Conservation (phyloP, 129 eudicot species). For the Pittosporum tobira region DNA sequence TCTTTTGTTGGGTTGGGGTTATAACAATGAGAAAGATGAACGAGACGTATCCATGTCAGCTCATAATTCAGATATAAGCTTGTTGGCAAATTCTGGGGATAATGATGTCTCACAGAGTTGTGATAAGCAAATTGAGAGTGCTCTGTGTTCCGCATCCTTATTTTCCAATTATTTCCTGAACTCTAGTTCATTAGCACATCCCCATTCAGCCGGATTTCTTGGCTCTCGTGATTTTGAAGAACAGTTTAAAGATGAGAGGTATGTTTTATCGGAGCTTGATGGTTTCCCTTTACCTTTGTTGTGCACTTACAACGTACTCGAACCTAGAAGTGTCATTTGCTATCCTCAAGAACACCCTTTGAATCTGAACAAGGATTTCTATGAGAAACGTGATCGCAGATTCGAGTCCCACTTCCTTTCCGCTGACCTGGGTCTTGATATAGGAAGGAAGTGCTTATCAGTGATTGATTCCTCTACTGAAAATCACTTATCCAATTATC, state of each 20-base stretch:
- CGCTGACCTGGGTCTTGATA: slow-evolving; percentile 14
- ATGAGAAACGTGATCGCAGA: slow-evolving; percentile 13
- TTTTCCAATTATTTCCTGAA: slow-evolving; percentile 5
- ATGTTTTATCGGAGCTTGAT: slow-evolving; percentile 6
- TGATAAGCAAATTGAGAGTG: slow-evolving; percentile 7
- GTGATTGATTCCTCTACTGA: slow-evolving; percentile 9
- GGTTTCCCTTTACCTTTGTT: slow-evolving; percentile 23
- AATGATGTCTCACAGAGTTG: slow-evolving; percentile 17
- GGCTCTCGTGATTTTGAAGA: slow-evolving; percentile 18
- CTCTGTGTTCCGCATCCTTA: slow-evolving; percentile 15
- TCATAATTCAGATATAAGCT: slow-evolving; percentile 6
- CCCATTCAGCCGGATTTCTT: slow-evolving; percentile 6
- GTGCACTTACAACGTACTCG: slow-evolving; percentile 2
- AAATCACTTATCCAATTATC: slow-evolving; percentile 15
- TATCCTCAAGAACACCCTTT: slow-evolving; percentile 18
- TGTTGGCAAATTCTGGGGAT: slow-evolving; percentile 21
- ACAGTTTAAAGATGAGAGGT: slow-evolving; percentile 15
- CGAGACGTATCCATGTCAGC: slow-evolving; percentile 13
- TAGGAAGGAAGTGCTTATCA: slow-evolving; percentile 22
- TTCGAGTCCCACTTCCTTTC: slow-evolving; percentile 16
- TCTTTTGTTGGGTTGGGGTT: slow-evolving; percentile 52
- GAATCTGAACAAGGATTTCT: slow-evolving; percentile 12
- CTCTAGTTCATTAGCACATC: slow-evolving; percentile 7
- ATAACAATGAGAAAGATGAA: slow-evolving; percentile 15
- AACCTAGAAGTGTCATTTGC: slow-evolving; percentile 9